Evolutionary conservation across 768 basidiomycete species (phyloP).

Genomic region (Lactarius evosmus): DNA sequence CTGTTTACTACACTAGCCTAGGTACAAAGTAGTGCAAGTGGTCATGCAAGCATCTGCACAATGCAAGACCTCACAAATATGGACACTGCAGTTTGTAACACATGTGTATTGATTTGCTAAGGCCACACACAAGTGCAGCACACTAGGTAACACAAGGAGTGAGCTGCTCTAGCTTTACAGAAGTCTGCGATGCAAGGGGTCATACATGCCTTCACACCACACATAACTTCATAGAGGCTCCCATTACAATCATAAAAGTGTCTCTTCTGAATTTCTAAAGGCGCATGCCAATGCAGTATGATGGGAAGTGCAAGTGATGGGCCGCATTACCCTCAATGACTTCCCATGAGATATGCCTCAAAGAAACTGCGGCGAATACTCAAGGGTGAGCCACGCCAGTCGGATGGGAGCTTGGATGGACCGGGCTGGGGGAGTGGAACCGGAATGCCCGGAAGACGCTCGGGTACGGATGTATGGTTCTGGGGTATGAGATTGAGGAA

Average conservation of each 20-base stretch:
- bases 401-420: slow-evolving; percentile 15
- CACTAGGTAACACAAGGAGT: not conserved
- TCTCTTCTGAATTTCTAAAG: not conserved
- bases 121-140: not conserved
- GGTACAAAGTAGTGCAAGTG: not conserved
- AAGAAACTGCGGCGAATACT: not conserved
- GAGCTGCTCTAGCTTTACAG: not conserved
- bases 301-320: not conserved
- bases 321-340: too few relatives aligned
- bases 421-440: not conserved
- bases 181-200: not conserved
- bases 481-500: slow-evolving; percentile 15
- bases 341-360: slow-evolving; percentile 37
- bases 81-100: not conserved
- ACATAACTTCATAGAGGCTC: not conserved
- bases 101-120: not conserved
- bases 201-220: not conserved
- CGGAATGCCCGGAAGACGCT: not conserved
- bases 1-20: too few relatives aligned
- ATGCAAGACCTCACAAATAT: not conserved
- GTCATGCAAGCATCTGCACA: not conserved
- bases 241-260: not conserved
- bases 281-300: not conserved
- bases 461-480: not conserved
- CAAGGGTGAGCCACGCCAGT: slow-evolving; percentile 24